These are phyloP conservation scores for Postia placenta DNA, from an alignment of 768 basidiomycete species.

Conservation along the genomic window DNA sequence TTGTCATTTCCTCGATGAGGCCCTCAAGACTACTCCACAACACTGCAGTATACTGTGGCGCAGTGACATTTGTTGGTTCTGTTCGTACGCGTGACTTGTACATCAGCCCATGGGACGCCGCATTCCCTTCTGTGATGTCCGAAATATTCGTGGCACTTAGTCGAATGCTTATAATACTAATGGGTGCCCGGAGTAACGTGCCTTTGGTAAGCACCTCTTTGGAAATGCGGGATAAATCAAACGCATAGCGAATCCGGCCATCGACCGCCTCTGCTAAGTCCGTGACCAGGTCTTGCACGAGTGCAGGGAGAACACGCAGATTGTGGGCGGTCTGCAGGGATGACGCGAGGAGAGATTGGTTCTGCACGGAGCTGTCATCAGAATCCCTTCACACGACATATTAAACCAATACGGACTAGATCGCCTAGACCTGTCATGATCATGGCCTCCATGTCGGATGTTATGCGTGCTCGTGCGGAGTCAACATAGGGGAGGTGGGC, in stretches of 20 bases:
- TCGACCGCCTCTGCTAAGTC: conserved; percentile 84
- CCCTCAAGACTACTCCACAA: conserved; percentile 78
- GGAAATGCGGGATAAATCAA: conserved; percentile 84
- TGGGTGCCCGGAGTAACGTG: conserved; percentile 19
- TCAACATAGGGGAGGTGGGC: conserved; percentile 69
- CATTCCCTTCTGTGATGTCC: conserved; percentile 17
- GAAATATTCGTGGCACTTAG: too few relatives aligned
- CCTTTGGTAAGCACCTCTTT: conserved; percentile 82
- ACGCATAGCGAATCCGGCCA: conserved; percentile 70
- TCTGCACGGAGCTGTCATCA: conserved; percentile 38
- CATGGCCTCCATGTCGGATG: conserved; percentile 88
- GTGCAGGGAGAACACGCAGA: conserved; percentile 73
- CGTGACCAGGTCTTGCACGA: conserved; percentile 71
- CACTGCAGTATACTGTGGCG: conserved; percentile 78
- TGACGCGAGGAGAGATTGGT: conserved; percentile 86
- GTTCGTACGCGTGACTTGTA: conserved; percentile 86
- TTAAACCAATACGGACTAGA: conserved; percentile 47
- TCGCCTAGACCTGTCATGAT: conserved; percentile 72
- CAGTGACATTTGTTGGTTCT: conserved; percentile 85
- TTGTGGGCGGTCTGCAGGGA: conserved; percentile 96
- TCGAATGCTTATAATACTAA: neutral
- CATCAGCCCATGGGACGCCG: conserved; percentile 30
- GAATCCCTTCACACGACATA: too few relatives aligned
- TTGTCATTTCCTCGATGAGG: conserved; percentile 85
- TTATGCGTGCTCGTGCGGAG: conserved; percentile 62